Conservation (phyloP, 306 rosid species). For the Begonia loranthoides region DNA sequence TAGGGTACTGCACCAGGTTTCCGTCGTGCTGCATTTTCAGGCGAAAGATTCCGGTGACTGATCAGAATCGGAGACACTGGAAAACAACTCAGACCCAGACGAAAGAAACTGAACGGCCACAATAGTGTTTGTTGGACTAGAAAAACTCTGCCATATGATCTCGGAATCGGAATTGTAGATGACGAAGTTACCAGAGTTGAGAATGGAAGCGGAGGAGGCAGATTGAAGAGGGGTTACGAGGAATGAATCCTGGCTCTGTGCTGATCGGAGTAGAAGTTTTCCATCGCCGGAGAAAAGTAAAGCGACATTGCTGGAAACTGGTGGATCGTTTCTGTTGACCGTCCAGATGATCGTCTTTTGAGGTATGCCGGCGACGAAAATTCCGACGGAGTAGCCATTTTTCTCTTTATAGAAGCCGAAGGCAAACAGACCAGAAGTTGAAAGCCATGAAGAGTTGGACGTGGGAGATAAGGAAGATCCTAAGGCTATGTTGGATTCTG, state of each 20-base stretch:
- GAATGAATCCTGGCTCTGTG: not conserved
- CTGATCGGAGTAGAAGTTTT: constrained; percentile 3
- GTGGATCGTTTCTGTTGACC: constrained; percentile 9
- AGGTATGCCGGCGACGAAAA: constrained; percentile 11
- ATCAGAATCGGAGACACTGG: not conserved
- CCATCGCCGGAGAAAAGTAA: constrained; percentile 14
- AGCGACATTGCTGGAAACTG: constrained; percentile 1
- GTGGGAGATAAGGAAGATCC: constrained; percentile 1
- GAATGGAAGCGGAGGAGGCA: constrained; percentile 14
- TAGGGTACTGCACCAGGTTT: constrained; percentile 16
- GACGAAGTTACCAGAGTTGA: constrained; percentile 8
- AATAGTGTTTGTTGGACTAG: not conserved
- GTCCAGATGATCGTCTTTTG: constrained; percentile 22
- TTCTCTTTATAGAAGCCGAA: not conserved
- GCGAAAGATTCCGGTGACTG: constrained; percentile 2
- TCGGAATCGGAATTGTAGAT: not conserved
- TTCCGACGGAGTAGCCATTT: constrained; percentile 14
- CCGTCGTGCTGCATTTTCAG: constrained; percentile 13
- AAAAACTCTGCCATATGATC: not conserved
- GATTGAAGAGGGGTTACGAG: too few relatives aligned
- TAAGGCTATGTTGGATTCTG: not conserved
- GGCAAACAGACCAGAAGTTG: not conserved
- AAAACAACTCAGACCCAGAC: not conserved
- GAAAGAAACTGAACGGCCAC: not conserved
- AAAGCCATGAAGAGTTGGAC: not conserved